These are phyloP conservation scores for Trichoderma atrobrunneum DNA, from an alignment of 2,329 filamentous ascomycete genomes.

Conservation along the genomic window DNA sequence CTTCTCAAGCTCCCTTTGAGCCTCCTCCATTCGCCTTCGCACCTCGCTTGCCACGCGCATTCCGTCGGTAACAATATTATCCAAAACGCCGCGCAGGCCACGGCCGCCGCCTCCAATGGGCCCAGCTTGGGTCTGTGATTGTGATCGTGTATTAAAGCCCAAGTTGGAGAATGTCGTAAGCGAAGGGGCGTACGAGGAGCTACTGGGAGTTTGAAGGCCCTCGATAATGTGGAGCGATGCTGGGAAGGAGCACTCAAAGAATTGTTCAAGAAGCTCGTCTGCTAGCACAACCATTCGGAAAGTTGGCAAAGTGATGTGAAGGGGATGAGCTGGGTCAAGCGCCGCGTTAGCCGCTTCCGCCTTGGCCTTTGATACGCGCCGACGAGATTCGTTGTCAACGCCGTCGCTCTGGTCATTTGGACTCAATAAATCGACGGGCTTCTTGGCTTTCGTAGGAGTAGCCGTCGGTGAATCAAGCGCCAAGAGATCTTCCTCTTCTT, in stretches of 20 bases:
- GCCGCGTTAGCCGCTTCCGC: conserved; percentile 82
- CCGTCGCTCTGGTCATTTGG: conserved; percentile 22
- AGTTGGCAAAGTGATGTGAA: conserved; percentile 93
- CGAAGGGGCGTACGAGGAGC: conserved; percentile 49
- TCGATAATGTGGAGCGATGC: conserved; percentile 88
- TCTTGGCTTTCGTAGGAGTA: conserved; percentile 44
- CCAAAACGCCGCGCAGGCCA: conserved; percentile 85
- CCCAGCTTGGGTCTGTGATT: conserved; percentile 39
- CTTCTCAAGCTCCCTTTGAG: conserved; percentile 84
- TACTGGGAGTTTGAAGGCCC: conserved; percentile 40
- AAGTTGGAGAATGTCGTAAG: conserved; percentile 84
- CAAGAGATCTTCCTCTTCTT: conserved; percentile 62
- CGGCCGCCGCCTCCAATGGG: conserved; percentile 57
- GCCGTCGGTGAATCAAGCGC: conserved; percentile 50
- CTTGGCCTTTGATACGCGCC: conserved; percentile 59
- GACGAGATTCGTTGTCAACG: conserved; percentile 24
- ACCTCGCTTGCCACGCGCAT: conserved; percentile 96
- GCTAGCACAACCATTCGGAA: conserved; percentile 98
- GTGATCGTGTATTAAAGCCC: conserved; percentile 49
- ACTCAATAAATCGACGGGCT: conserved; percentile 40
- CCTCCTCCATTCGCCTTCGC: conserved; percentile 88
- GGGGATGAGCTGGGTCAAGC: conserved; percentile 85
- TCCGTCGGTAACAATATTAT: conserved; percentile 96
- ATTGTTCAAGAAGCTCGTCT: conserved; percentile 91
- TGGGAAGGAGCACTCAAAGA: conserved; percentile 95